Conservation (phyloP, 257 asterid genomes). For the Haberlea rhodopensis region DNA sequence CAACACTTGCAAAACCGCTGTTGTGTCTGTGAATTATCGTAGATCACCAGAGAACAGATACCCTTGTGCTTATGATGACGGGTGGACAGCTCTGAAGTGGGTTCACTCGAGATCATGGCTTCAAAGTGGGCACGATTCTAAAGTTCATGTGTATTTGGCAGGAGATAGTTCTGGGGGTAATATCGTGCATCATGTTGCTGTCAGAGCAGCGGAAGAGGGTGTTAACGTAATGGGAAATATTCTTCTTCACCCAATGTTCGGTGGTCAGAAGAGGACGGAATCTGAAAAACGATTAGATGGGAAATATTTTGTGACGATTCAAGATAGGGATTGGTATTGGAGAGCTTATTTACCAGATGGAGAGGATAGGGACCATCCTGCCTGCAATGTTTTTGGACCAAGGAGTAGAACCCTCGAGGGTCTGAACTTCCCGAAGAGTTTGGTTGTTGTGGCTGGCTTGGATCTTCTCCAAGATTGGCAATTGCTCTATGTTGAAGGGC, state of each 20-base stretch:
- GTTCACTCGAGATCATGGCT: conserved; percentile 63
- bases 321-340: conserved; percentile 92
- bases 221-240: conserved; percentile 61
- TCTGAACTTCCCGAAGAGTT: conserved; percentile 50
- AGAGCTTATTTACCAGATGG: conserved; percentile 72
- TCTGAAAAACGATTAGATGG: conserved; percentile 68
- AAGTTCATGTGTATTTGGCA: conserved; percentile 54
- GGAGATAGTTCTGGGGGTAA: conserved; percentile 91
- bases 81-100: conserved; percentile 76
- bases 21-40: conserved; percentile 75
- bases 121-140: conserved; percentile 45
- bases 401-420: conserved; percentile 42
- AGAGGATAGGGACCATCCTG: conserved; percentile 79
- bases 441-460: conserved; percentile 77
- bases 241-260: conserved; percentile 69
- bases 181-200: conserved; percentile 76
- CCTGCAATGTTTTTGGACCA: conserved; percentile 73
- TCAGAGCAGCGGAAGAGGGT: conserved; percentile 54
- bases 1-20: conserved; percentile 56
- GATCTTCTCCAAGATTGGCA: conserved; percentile 87
- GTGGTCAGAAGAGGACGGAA: conserved; percentile 66
- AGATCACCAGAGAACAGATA: conserved; percentile 72
- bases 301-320: no score
- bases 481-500: conserved; percentile 59
- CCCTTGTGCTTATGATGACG: conserved; percentile 80